Base-by-base conservation (phyloP, 495 filamentous ascomycete genomes). In the Lentithecium fluviatile region DNA sequence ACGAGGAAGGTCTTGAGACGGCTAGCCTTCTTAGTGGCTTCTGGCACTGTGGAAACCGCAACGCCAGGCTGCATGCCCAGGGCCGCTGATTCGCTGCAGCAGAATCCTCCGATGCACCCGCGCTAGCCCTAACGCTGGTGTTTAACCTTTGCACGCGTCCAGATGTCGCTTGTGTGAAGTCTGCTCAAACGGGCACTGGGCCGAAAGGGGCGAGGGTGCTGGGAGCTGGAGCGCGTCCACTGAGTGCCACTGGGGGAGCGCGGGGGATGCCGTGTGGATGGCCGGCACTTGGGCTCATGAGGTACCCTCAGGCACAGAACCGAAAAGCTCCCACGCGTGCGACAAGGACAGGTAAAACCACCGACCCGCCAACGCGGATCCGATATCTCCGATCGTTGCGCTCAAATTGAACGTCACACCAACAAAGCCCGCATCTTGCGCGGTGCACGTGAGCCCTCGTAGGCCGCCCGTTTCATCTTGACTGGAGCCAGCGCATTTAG, bases 11-110 rank as follows among this genome's bases (percentile, higher is more conserved):
- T 6, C 46, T 17, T 67, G 60, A 60, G 65, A 68, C 65, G 52
- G 20, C 56, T 59, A 56, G 47, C 40, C 61, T 59, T 64, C 55
- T 53, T 64, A 64, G 60, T 52, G 60, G 54, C 60, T 64, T 58
- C 60, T 64, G 46, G 46, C 11, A 20, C 40, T 43, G 4, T n/a
- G 3, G 58, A 62, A 56, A 43, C 43, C 36, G 45, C 51, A 19
- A 47, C 49, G 48, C 49, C 49, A 53, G 49, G 55, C 32, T 13
- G 24, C 13, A 2, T 4, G 56, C 17, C 52, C 37, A 23, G 34
- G 25, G 15, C 19, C 20, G 15, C 26, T 63, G 45, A 57, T 63
- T 62, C n/a, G 60, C 52, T 57, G 25, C 56, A 32, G n/a, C 17
- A n/a, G 45, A 63, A 63, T 57, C 43, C 45, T 63, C 60, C 60